A percentile compares a stretch with the other conserved stretches of the same genome.
Conservation (phyloP, 768 basidiomycete genomes). For the Dioszegia hungarica region DNA sequence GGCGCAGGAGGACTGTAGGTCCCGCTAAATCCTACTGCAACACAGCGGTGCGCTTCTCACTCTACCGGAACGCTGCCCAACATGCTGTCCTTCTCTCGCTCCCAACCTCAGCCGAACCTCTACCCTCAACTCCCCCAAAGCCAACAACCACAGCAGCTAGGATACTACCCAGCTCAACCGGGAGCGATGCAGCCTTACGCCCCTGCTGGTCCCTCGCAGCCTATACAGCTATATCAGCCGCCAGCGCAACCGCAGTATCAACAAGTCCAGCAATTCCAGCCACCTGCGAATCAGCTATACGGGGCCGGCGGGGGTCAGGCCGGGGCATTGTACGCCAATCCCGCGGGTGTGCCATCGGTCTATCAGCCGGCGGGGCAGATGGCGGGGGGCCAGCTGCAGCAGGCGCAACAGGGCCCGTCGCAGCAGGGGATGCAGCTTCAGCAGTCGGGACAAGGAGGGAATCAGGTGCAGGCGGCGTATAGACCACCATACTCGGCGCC, state of each 20-base stretch:
- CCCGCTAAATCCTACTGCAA: no score
- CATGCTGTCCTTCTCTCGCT: background rate
- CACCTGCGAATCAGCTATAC: background rate
- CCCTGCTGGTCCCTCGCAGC: conserved; percentile 2
- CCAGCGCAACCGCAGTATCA: background rate
- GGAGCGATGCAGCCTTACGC: conserved; percentile 4
- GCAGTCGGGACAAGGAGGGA: background rate
- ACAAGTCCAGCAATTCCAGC: background rate
- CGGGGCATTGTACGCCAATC: background rate
- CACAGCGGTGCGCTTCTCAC: no score
- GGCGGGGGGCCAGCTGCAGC: background rate
- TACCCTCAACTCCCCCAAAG: conserved; percentile 4
- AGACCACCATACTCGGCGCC: background rate
- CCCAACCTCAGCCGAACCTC: background rate
- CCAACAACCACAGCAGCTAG: background rate
- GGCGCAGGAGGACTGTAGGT: background rate
- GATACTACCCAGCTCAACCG: background rate
- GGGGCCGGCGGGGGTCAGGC: background rate
- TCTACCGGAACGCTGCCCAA: background rate
- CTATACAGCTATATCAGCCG: background rate
- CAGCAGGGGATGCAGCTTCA: background rate
- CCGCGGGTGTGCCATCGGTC: background rate
- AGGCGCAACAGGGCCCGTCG: background rate
- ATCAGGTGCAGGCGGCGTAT: background rate
- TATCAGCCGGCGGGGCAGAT: conserved; percentile 4